phyloP scores from a whole-genome alignment of 305 asterid genomes.

The Solanum chacoense region DNA sequence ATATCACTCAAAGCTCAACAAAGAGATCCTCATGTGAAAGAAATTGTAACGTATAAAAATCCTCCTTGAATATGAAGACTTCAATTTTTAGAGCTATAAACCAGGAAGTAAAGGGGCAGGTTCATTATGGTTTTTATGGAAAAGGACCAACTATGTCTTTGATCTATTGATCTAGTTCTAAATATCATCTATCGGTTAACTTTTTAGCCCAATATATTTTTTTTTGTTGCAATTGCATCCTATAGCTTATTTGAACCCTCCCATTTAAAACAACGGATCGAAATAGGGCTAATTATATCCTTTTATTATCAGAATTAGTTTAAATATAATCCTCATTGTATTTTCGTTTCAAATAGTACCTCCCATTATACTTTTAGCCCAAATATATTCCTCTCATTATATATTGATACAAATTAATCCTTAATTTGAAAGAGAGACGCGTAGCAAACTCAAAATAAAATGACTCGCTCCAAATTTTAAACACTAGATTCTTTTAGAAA shows the following conservation, averaged over 20 bases:
- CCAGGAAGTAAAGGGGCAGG: neutral
- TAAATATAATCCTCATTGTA: neutral
- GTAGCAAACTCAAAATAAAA: neutral
- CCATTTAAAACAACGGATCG: neutral
- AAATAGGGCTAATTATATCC: neutral
- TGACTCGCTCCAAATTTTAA: neutral
- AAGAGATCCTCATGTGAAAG: neutral
- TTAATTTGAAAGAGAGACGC: neutral
- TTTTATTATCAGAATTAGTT: neutral
- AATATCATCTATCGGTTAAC: neutral
- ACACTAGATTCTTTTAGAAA: neutral
- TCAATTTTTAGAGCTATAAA: neutral
- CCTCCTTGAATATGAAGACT: neutral
- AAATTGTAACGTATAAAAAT: neutral
- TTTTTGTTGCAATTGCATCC: neutral
- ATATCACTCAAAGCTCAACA: neutral
- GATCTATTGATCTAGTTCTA: neutral
- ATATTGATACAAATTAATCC: neutral
- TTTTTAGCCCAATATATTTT: neutral
- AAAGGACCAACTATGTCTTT: neutral
- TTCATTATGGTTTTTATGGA: neutral
- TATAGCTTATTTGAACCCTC: neutral
- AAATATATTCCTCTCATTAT: neutral
- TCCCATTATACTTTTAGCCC: fast-evolving
- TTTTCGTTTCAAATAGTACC: no score